phyloP scores from a whole-genome alignment of 2,329 filamentous ascomycete species.

The Paecilomyces niveus region DNA sequence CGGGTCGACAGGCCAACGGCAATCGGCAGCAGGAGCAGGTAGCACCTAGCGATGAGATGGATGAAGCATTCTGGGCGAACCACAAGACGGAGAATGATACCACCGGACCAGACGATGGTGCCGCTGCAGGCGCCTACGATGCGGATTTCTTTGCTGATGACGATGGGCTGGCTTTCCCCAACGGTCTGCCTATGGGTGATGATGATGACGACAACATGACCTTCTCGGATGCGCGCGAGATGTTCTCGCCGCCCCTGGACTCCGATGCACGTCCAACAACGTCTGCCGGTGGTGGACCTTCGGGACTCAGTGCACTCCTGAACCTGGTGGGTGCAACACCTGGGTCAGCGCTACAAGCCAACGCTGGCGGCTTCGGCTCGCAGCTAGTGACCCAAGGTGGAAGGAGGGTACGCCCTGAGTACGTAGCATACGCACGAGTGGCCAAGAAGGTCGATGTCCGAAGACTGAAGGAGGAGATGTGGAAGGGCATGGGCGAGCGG shows the following conservation, averaged over 20 bases:
- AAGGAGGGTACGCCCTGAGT: slow-evolving; percentile 53
- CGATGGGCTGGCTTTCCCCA: slow-evolving; percentile 41
- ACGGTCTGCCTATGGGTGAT: slow-evolving; percentile 38
- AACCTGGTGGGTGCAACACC: slow-evolving; percentile 37
- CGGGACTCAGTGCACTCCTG: slow-evolving; percentile 32
- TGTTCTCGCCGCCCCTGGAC: slow-evolving; percentile 34
- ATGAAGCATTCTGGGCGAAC: slow-evolving; percentile 91
- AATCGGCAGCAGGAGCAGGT: slow-evolving; percentile 42
- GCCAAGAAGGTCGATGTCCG: slow-evolving; percentile 63
- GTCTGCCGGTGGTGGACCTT: slow-evolving; percentile 25
- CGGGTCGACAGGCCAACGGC: slow-evolving; percentile 31
- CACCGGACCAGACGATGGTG: slow-evolving; percentile 46
- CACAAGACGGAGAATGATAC: slow-evolving; percentile 48
- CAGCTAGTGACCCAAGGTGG: slow-evolving; percentile 57
- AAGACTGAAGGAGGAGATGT: slow-evolving; percentile 58
- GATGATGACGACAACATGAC: slow-evolving; percentile 42
- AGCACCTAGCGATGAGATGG: slow-evolving; percentile 68
- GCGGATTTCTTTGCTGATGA: slow-evolving; percentile 93
- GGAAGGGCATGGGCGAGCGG: slow-evolving; percentile 52
- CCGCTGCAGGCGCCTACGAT: slow-evolving; percentile 73
- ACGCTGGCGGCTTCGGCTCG: slow-evolving; percentile 51
- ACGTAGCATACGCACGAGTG: slow-evolving; percentile 58
- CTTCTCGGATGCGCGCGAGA: slow-evolving; percentile 44
- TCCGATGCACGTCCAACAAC: slow-evolving; percentile 24
- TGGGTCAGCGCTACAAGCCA: slow-evolving; percentile 30